A percentile compares a stretch with the other conserved stretches of the same genome.
Evolutionary conservation across 768 basidiomycete genomes (phyloP).

Genomic region (Cystofilobasidium ferigula): DNA sequence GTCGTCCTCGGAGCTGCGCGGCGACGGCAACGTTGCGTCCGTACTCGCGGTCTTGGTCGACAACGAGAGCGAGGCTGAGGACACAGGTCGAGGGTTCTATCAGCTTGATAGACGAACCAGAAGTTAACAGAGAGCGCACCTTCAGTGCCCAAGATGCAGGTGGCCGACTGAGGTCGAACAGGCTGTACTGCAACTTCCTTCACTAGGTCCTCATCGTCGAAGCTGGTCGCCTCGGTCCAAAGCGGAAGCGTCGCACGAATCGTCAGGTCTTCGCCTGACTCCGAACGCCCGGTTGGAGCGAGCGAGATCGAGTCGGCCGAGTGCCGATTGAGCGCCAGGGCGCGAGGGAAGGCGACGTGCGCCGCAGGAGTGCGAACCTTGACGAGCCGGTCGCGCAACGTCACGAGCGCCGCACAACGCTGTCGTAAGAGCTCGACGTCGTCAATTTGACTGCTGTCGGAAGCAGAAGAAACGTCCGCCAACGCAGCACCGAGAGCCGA

Average conservation of each 20-base stretch:
- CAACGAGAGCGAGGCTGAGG: conserved; percentile 8
- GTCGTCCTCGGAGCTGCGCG: conserved; percentile 5
- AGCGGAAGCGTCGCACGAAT: not conserved
- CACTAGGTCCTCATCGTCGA: not conserved
- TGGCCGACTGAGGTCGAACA: no score
- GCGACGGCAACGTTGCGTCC: conserved; percentile 1
- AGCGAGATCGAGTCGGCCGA: not conserved
- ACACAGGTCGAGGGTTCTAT: no score
- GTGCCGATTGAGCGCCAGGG: not conserved
- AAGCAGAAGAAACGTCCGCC: not conserved
- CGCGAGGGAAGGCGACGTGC: not conserved
- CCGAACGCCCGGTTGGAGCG: not conserved
- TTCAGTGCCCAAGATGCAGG: not conserved
- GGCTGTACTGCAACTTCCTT: not conserved
- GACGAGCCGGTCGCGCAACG: not conserved
- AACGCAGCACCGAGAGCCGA: no score
- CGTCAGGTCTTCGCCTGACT: not conserved
- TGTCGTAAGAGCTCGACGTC: not conserved
- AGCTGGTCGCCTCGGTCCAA: not conserved
- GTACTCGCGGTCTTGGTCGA: conserved; percentile 15
- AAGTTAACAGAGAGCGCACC: not conserved
- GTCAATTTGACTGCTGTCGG: not conserved
- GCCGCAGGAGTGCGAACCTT: not conserved
- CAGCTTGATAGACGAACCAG: no score
- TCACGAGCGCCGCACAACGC: not conserved